Base-by-base conservation (phyloP, 352 stramenopile genomes). In the Aphanomyces stellatus region DNA sequence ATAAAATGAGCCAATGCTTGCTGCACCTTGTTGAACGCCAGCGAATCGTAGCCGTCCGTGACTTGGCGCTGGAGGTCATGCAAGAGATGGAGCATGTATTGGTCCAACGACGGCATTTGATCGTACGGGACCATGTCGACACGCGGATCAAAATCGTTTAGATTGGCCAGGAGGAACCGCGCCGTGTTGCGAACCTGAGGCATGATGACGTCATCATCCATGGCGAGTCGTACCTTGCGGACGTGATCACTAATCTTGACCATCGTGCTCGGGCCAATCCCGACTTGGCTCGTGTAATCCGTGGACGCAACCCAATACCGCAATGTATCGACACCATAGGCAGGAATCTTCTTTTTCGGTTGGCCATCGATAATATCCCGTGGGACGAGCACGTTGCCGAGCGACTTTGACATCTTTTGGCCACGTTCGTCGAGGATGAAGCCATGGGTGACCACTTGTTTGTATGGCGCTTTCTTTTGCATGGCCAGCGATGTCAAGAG, bases 371-470 rank as follows among this genome's bases (percentile, higher is more conserved):
- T 99, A 34, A 99, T 94, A 62, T 97, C 76, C 24, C 83, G 72
- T 5, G 96, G 96, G 69, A 97, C 88, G 48, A 99, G 81, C 3
- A 97, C 96, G 72, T 99, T 99, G 53, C 97, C 97, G 1, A 99
- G 74, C 30, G 91, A 98, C 74, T 99, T 99, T 35, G 93, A 98
- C 96, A 99, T 99, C 80, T 99, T 99, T 68, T 87, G 92, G 19
- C 96, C 97, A 43, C 98, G 95, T 43, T 99, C 96, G 72, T 99
- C 97, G n/a, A 99, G 76, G 4, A 98, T 88, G 73, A 99, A 99
- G 53, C 97, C 97, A 78, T 99, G 97, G 8, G 97, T 99, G 65
- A 99, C 86, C 41, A 99, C 82, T 56, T 93, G 87, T 71, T 98
- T 97, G 87, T 98, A 99, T 27, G 97, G 96, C 4, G 88, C 81